phyloP scores from a whole-genome alignment of 768 basidiomycete species.

The Pleurotus tuoliensis region DNA sequence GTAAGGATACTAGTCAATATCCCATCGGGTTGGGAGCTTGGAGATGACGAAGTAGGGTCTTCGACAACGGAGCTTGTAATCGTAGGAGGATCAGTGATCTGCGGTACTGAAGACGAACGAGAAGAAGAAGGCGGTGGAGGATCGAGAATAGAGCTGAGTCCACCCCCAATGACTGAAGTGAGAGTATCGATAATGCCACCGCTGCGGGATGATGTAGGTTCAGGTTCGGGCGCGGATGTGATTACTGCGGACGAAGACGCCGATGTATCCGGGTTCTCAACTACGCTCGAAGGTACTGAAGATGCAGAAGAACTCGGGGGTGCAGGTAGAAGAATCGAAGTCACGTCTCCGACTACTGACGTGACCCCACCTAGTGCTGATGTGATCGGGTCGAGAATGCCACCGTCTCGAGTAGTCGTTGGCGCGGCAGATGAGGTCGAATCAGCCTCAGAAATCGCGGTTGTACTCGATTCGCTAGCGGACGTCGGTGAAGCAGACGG shows the following conservation, averaged over 20 bases:
- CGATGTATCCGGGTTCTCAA: not conserved
- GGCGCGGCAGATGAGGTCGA: not conserved
- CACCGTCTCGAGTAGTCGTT: constrained; percentile 7
- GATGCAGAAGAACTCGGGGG: not conserved
- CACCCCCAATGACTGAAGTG: too few species aligned
- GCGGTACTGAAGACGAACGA: not conserved
- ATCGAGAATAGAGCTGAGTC: not conserved
- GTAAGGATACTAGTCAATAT: not conserved
- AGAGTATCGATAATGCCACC: not conserved
- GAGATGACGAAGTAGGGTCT: not conserved
- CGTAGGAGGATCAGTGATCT: not conserved
- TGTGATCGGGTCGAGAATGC: constrained; percentile 9
- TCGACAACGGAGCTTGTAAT: not conserved
- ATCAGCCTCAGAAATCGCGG: not conserved
- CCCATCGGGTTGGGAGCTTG: not conserved
- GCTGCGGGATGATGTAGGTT: not conserved
- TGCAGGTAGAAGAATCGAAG: not conserved
- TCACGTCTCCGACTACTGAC: not conserved
- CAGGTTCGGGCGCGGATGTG: not conserved
- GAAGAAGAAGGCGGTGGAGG: not conserved
- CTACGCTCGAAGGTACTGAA: not conserved
- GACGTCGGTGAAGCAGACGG: not conserved
- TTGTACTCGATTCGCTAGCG: not conserved
- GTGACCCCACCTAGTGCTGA: not conserved
- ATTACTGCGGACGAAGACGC: not conserved